Evolutionary conservation across 1,139 yeast genomes (phyloP), one percentile per base, ranked within the genome.

Genomic region (Debaryomyces sp.): DNA sequence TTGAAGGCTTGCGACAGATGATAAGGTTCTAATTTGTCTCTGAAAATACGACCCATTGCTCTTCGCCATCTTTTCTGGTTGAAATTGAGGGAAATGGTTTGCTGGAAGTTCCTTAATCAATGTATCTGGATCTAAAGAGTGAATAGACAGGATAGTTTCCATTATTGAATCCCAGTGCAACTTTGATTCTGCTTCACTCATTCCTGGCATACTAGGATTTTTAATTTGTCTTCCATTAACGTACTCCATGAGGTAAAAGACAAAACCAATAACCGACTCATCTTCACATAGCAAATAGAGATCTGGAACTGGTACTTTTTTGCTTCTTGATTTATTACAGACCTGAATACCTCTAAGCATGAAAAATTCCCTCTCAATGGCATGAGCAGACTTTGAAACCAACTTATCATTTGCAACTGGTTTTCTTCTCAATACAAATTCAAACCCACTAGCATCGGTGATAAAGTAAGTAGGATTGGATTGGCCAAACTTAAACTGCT

Each of bases 401-500:
- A 84, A 68, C 51, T 80, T 71, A 42, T 62, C 62, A 54, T 79
- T 80, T 2, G 85, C 76, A n/a, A 78, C 73, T 0, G 89, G 89
- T 59, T 84, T 84, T 54, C 84, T 72, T 50, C 89, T 70, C 47
- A 84, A 70, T 2, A 84, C 89, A 51, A 73, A 77, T 42, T 73
- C 67, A 43, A 60, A 64, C 2, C 78, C 80, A 7, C 54, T 51
- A 7, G 56, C 51, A 55, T 82, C 85, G 4, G 65, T 66, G 18
- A 84, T 54, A 40, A 78, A 73, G 57, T 82, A 84, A 0, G 88
- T 83, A 13, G 89, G 89, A 60, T 84, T 84, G 4, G 86, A 81
- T 60, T 84, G 89, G 12, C 89, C 89, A 63, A 80, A 82, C 18
- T 75, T 73, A 65, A 84, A 84, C 61, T 84, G 89, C 51, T 77